Evolutionary conservation across 2,329 filamentous ascomycete genomes (phyloP), one percentile per base, ranked within the genome.

Genomic region (Didymella pinodella): DNA sequence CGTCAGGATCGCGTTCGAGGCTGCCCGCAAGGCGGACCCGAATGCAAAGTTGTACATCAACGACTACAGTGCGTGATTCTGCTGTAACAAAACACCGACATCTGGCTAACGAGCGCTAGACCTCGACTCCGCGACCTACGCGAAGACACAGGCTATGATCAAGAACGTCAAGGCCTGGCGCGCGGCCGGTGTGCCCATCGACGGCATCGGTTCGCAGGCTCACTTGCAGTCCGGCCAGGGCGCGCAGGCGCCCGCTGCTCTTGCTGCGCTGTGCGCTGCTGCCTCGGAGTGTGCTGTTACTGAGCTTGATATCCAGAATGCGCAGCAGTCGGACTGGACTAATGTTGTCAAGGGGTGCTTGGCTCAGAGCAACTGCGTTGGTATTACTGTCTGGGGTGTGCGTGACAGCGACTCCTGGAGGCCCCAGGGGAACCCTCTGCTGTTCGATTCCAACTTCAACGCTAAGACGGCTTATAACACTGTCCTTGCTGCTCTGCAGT

Each of bases 1-100:
- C 70, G 86, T 93, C 48, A 80, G 82, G 28, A 90, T 92, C 70
- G 89, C 90, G 7, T 92, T 92, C 77, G 82, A 86, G 62, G 85
- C 89, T 2, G 90, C 90, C 14, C 83, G 85, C 54, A 81, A 81
- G 10, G 89, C 87, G 6, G 90, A 92, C 71, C 88, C 90, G 2
- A 68, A 77, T 58, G 88, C 87, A 5, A 89, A 88, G 79, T 80
- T 92, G 38, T 93, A 91, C 80, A 90, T 92, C 79, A 93, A 92
- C 75, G 89, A 93, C 70, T 83, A 82, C 74, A 83, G 54, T 57
- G 25, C 8, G 48, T 47, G 3, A 4, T n/a, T 2, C n/a, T 16
- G 16, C 4, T 31, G 3, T 31, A 8, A 22, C 28, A 67, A 72
- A 41, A n/a, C 29, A 2, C 6, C 40, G 40, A 36, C 7, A 36